Evolutionary conservation across 768 basidiomycete species (phyloP), one percentile per base, ranked within the genome.

Genomic region (Piloderma croceum): DNA sequence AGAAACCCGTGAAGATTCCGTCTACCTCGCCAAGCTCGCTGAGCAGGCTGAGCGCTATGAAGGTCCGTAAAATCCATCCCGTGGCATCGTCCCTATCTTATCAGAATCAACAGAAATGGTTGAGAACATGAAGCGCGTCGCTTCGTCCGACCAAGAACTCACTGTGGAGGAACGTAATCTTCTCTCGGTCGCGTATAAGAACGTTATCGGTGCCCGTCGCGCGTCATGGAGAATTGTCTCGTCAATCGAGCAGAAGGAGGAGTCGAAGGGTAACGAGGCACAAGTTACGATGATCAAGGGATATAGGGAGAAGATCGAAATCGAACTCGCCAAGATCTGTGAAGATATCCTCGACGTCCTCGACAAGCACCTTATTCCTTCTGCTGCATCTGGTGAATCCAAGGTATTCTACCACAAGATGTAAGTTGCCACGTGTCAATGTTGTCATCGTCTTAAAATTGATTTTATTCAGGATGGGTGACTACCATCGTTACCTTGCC

Each of bases 321-420:
- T 76, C 54, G 93, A 98, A 65, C 83, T 98, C 43, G 90, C 90
- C 43, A 91, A 91, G 71, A 96, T 98, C 67, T 98, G 93, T 72
- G 91, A 96, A 70, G 92, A 97, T 62, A 96, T 98, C 58, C 87
- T 98, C 55, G 83, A 89, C 48, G 91, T 98, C 38, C 87, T 98
- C 53, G 90, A 93, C 67, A 90, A 94, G 74, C 92, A 96, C 75
- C 84, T 97, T 57, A 96, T 90, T 55, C 92, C 92, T 48, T 93
- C 91, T 9, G 94, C 94, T 38, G 90, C 90, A 47, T 85, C 90
- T 42, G 92, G 93, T 59, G 94, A 98, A 70, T 90, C 87, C 44
- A 94, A 96, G 74, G 93, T 97, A 43, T 98, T 97, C 79, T 98
- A 98, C 75, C 92, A 94, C 80, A 97, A 97, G 82, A 92, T 96